phyloP scores from a whole-genome alignment of 345 rosid species.

The Cardamine resedifolia region DNA sequence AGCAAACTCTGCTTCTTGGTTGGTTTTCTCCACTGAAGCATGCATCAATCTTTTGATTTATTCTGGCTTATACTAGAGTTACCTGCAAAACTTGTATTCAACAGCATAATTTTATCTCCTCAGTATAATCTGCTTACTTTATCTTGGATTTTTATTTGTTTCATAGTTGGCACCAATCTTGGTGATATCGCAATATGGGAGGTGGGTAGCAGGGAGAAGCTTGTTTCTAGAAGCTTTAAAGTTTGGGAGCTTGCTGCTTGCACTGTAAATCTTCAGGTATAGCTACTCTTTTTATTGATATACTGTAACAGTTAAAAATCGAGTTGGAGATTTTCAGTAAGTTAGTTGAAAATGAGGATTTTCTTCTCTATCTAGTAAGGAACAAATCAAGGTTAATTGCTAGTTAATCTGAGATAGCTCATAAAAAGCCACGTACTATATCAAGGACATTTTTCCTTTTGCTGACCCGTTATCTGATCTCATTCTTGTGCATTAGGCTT shows the following conservation, averaged over 20 bases:
- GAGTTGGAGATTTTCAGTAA: neutral
- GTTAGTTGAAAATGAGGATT: neutral
- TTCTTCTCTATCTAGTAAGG: slow-evolving; percentile 18
- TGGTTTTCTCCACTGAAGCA: slow-evolving; percentile 8
- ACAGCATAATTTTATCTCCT: slow-evolving; percentile 13
- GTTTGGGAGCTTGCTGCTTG: slow-evolving; percentile 67
- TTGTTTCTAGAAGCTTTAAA: slow-evolving; percentile 53
- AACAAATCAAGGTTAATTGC: slow-evolving; percentile 18
- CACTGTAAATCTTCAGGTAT: slow-evolving; percentile 41
- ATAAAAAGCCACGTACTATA: slow-evolving; percentile 1
- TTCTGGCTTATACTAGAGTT: slow-evolving; percentile 1
- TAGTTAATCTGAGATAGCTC: slow-evolving; percentile 14
- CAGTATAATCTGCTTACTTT: slow-evolving; percentile 28
- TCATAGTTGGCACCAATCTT: slow-evolving; percentile 57
- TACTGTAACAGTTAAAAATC: slow-evolving; percentile 5
- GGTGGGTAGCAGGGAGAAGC: slow-evolving; percentile 49
- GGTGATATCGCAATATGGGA: slow-evolving; percentile 74
- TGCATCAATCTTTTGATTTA: neutral
- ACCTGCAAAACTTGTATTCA: slow-evolving; percentile 11
- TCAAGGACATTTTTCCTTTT: slow-evolving; percentile 5
- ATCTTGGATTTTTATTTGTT: slow-evolving; percentile 20
- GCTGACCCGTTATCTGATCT: slow-evolving; percentile 20
- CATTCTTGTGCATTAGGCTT: slow-evolving; percentile 41
- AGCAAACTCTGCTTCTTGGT: slow-evolving; percentile 72
- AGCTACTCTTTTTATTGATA: slow-evolving; percentile 9